Evolutionary conservation across 2,329 filamentous ascomycete genomes (phyloP), one percentile per base, ranked within the genome.

Genomic region (Fusarium sp.): DNA sequence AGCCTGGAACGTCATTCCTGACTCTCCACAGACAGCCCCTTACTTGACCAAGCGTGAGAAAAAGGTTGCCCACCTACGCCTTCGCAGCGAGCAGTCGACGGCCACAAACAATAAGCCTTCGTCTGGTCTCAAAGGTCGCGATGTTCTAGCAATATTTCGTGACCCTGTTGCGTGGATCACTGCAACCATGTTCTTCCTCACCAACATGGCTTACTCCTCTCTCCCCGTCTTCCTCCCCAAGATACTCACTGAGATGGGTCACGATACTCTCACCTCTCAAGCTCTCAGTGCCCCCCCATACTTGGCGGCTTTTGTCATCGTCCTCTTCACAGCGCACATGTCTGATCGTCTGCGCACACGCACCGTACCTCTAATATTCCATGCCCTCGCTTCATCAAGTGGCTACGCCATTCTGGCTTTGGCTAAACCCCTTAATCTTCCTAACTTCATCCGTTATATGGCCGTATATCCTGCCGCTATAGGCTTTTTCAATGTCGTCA

Each of bases 181-280:
- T 9, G 92, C 94, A 2, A 82, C 89, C 75, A 97, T 97, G 89
- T 94, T 97, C 86, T 95, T 97, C 85, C 90, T 92, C 81, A 91
- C 93, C 79, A 97, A 97, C 82, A 92, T 97, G 80, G 93, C 94
- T 18, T 97, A 97, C 84, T 91, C 91, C 78, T 96, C 93, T 28
- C 90, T 97, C 80, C 95, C 95, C 6, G 93, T 96, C 54, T 97
- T 97, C 80, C 87, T 97, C 6, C 94, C 94, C 40, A 94, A 93
- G 30, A 94, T 97, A 71, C 88, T 97, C 52, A 85, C 86, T 67
- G 89, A 92, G 79, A 91, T 97, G 94, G 93, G 93, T 67, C 92
- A 94, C 83, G 86, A 89, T 40, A 82, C 88, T 2, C 83, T 93
- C 4, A 83, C 88, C 6, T 89, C 94, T 0, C 94, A 97, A 86